Percentiles rank a stretch among this genome's conserved stretches.
Conservation (phyloP, 352 stramenopile genomes). For the Phytophthora palmivora region DNA sequence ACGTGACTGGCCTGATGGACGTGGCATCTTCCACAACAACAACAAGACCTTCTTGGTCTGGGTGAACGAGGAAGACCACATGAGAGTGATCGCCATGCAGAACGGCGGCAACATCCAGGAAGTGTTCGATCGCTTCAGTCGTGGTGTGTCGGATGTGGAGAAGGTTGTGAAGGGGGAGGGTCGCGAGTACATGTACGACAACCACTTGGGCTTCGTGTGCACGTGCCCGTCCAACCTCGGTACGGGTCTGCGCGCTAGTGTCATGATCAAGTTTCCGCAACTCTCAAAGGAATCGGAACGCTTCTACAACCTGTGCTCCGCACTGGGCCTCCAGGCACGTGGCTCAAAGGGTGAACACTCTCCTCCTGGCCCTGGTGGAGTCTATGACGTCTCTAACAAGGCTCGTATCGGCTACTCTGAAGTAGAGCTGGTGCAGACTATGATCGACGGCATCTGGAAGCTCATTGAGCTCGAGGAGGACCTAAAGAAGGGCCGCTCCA, state of each 20-base stretch:
- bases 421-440: constrained; percentile 91
- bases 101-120: constrained; percentile 85
- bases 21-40: constrained; percentile 91
- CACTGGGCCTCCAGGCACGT: constrained; percentile 65
- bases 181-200: constrained; percentile 75
- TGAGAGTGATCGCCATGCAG: constrained; percentile 82
- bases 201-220: constrained; percentile 72
- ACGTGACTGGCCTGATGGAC: constrained; percentile 87
- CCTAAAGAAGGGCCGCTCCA: constrained; percentile 80
- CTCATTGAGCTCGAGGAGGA: constrained; percentile 92
- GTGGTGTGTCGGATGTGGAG: constrained; percentile 63
- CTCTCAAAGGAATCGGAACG: constrained; percentile 64
- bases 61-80: constrained; percentile 86
- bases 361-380: constrained; percentile 64
- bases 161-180: constrained; percentile 64
- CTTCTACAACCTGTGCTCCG: constrained; percentile 65
- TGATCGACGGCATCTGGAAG: constrained; percentile 91
- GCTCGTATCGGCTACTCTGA: constrained; percentile 88
- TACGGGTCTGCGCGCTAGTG: constrained; percentile 66
- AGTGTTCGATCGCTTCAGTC: constrained; percentile 87
- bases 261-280: constrained; percentile 78
- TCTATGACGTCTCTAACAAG: constrained; percentile 93
- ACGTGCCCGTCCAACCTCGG: constrained; percentile 79
- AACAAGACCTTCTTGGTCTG: constrained; percentile 86
- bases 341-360: constrained; percentile 73